A percentile compares a stretch with the other conserved stretches of the same genome.
These are phyloP conservation scores for Adansonia rubrostipa DNA, from an alignment of 441 rosid genomes.

Conservation along the genomic window DNA sequence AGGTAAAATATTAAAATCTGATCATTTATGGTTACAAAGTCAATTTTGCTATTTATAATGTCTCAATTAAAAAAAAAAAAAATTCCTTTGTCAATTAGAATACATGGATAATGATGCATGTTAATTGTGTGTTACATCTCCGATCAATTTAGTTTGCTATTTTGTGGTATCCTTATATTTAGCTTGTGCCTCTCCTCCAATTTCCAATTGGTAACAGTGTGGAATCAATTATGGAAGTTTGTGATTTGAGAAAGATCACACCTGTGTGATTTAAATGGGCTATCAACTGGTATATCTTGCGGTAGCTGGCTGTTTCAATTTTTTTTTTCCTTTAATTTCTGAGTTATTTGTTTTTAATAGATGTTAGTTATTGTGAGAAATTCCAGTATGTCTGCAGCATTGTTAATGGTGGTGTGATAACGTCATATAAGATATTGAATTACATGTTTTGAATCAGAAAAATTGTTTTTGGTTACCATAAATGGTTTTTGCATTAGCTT, in stretches of 20 bases:
- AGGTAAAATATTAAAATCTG: conserved; percentile 47
- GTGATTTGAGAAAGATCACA: conserved; percentile 1
- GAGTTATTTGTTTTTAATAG: neutral
- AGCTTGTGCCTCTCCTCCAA: neutral
- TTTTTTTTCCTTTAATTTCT: too few species aligned
- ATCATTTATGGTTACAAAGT: neutral
- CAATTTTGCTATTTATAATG: neutral
- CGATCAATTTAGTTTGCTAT: neutral
- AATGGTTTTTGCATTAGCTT: neutral
- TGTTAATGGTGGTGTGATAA: neutral
- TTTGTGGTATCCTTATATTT: neutral
- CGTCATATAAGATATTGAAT: neutral
- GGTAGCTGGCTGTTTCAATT: neutral
- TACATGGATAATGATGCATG: neutral
- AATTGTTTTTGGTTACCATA: neutral
- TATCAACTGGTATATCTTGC: neutral
- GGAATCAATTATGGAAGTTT: neutral
- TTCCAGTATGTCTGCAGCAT: neutral
- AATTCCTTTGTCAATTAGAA: too few species aligned
- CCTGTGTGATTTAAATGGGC: neutral
- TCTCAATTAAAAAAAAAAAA: neutral
- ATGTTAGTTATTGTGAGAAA: neutral
- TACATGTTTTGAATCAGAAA: neutral
- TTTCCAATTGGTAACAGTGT: neutral
- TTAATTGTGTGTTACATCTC: neutral